Base-by-base conservation (phyloP, 2,329 filamentous ascomycete species). In the Aspergillus novoparasiticus region DNA sequence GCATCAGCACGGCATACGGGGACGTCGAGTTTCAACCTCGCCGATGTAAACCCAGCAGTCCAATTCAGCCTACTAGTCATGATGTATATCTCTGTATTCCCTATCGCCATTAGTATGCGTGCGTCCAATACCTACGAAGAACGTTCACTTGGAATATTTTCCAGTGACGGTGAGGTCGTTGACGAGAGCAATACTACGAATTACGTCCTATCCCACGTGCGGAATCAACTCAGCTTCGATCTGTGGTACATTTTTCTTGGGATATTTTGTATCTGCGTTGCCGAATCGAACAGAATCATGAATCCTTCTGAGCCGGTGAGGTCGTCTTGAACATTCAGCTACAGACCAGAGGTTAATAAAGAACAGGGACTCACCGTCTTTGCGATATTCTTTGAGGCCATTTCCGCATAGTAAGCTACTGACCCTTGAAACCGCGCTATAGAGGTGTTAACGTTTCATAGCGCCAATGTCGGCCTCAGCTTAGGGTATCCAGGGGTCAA, bases 81-180 rank as follows among this genome's bases (percentile, higher is more conserved):
- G 94, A 98, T 98, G 94, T 98, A 98, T 78, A 96, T 98, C 67
- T 96, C 93, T 57, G 90, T 96, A 61, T 96, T 96, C 68, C 94
- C 94, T 3, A 96, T 97, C 69, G 94, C 94, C 72, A 97, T 98
- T 70, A 94, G 91, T 9, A 90, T 97, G 66, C 91, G 94, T 58
- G 81, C 58, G 78, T 82, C 88, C 36, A 91, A 91, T 71, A 85
- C 88, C 6, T 91, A 91, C 70, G 89, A 91, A 70, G 88, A 91
- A 68, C 81, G 85, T 2, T 86, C 85, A 0, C 78, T 91, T 0
- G 88, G 88, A 0, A 77, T 87, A 21, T 87, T 85, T 69, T 75
- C 78, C 12, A 71, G 77, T n/a, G 73, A 79, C 3, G 34, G 21
- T 0, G 59, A 67, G 26, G 59, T 68, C 1, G 59, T 68, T 1